These are phyloP conservation scores for Mycoemilia scoparia DNA, from an alignment of 192 early-diverging fungal genomes.

Conservation along the genomic window DNA sequence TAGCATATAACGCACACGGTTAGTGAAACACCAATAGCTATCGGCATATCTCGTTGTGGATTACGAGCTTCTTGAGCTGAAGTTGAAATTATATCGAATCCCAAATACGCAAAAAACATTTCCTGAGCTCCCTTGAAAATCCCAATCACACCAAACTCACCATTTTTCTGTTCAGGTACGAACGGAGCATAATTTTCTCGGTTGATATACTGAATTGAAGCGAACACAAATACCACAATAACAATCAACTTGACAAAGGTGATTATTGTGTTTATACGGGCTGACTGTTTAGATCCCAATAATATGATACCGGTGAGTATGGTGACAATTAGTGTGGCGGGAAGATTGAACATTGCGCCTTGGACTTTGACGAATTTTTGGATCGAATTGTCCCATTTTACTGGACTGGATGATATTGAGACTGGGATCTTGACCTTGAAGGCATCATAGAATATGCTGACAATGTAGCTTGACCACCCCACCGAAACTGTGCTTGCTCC, in stretches of 20 bases:
- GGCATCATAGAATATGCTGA: constrained; percentile 42
- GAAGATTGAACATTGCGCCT: constrained; percentile 49
- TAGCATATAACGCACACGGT: constrained; percentile 64
- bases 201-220: constrained; percentile 47
- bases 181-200: constrained; percentile 56
- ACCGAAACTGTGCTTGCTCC: constrained; percentile 64
- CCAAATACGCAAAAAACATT: constrained; percentile 71
- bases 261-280: constrained; percentile 49
- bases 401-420: constrained; percentile 47
- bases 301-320: constrained; percentile 44
- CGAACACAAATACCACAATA: constrained; percentile 65
- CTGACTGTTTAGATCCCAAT: constrained; percentile 53
- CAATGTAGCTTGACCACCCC: constrained; percentile 72
- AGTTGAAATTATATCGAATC: constrained; percentile 78
- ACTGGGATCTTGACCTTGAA: constrained; percentile 30
- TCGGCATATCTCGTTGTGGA: constrained; percentile 63
- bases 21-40: constrained; percentile 71
- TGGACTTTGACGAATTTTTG: constrained; percentile 13
- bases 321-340: constrained; percentile 49
- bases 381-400: constrained; percentile 39
- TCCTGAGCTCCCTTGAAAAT: constrained; percentile 50
- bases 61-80: constrained; percentile 65
- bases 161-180: constrained; percentile 42
- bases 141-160: constrained; percentile 45
- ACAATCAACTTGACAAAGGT: constrained; percentile 57